These are phyloP conservation scores for Neurospora terricola DNA, from an alignment of 495 filamentous ascomycete species.

Conservation along the genomic window DNA sequence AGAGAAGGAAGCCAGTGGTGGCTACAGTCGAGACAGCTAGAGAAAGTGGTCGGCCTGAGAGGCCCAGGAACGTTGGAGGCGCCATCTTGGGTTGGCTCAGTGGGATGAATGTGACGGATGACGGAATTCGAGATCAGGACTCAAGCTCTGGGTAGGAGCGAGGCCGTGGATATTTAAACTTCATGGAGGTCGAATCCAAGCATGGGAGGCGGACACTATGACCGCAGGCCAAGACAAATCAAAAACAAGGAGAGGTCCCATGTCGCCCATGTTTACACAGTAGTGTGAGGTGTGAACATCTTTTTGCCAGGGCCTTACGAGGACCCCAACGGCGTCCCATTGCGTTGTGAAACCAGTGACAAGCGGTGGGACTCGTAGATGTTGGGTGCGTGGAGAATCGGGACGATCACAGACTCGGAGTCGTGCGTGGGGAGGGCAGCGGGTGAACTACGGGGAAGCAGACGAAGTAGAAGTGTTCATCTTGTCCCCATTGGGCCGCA, in stretches of 20 bases:
- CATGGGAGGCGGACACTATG: not conserved
- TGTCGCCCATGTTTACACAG: not conserved
- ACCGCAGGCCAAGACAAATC: not conserved
- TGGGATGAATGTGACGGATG: not conserved
- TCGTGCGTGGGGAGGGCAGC: not conserved
- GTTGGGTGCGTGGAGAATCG: not conserved
- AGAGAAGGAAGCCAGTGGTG: conserved; percentile 65
- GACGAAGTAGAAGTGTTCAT: not conserved
- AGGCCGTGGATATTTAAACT: not conserved
- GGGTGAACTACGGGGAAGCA: not conserved
- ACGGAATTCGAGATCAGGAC: not conserved
- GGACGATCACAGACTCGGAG: not conserved
- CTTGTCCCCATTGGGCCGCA: not conserved
- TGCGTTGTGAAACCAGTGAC: not conserved
- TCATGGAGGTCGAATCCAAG: not conserved
- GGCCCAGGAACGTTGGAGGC: conserved; percentile 46
- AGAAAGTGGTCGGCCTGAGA: conserved; percentile 54
- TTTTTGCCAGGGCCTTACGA: not conserved
- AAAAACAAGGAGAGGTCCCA: not conserved
- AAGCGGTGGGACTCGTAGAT: not conserved
- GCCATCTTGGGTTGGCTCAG: conserved; percentile 20
- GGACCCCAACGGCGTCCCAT: not conserved
- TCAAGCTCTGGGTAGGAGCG: not conserved
- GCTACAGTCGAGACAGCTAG: conserved; percentile 55
- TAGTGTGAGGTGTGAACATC: not conserved